Conservation (phyloP, 2,329 filamentous ascomycete genomes). For the Cladorrhinum sp. region DNA sequence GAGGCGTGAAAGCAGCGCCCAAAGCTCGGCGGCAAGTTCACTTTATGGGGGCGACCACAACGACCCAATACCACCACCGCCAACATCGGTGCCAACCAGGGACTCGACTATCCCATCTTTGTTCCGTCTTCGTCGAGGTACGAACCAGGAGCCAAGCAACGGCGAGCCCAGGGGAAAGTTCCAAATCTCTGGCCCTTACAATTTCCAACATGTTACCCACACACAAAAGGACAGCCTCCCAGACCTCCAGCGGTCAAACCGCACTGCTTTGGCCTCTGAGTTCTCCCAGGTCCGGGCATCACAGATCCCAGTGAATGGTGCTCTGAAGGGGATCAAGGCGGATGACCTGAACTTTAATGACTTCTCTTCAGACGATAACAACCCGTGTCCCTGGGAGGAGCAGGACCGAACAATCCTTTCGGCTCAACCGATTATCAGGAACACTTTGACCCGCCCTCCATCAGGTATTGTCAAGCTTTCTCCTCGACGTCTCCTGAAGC, state of each 20-base stretch:
- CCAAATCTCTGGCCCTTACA: conserved; percentile 62
- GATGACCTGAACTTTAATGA: conserved; percentile 46
- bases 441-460: conserved; percentile 23
- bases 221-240: conserved; percentile 50
- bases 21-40: conserved; percentile 47
- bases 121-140: conserved; percentile 48
- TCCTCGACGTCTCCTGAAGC: conserved; percentile 40
- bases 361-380: conserved; percentile 45
- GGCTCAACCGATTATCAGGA: conserved; percentile 23
- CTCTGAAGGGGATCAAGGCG: conserved; percentile 37
- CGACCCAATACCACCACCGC: conserved; percentile 35
- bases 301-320: conserved; percentile 35
- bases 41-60: conserved; percentile 39
- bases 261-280: conserved; percentile 43
- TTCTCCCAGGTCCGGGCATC: conserved; percentile 41
- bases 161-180: conserved; percentile 40
- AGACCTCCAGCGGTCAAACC: conserved; percentile 39
- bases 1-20: conserved; percentile 51
- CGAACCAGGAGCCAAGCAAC: conserved; percentile 31
- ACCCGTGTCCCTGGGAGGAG: conserved; percentile 20
- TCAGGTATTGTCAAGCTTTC: conserved; percentile 32
- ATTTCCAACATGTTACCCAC: conserved; percentile 64
- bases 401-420: conserved; percentile 15
- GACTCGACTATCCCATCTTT: conserved; percentile 50
- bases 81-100: conserved; percentile 33